Evolutionary conservation across 768 basidiomycete species (phyloP).

Genomic region (Calocera viscosa): DNA sequence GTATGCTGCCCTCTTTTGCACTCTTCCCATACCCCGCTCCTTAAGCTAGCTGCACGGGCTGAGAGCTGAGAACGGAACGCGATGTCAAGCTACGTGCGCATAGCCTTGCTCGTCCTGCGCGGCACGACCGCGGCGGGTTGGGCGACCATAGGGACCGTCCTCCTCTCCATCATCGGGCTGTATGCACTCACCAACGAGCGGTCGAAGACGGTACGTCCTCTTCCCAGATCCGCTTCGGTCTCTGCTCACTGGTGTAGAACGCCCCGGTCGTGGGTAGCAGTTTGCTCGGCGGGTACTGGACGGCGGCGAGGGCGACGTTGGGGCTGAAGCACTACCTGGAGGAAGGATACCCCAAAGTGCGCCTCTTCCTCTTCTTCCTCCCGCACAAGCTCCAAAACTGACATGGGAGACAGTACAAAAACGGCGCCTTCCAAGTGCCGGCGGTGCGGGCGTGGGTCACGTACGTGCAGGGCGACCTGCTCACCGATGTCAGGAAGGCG

Average conservation of each 20-base stretch:
- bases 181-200: too few relatives aligned
- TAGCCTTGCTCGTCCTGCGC: slow-evolving; percentile 14
- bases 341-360: neutral
- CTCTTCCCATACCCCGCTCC: too few relatives aligned
- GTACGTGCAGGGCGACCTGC: neutral
- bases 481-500: neutral
- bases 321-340: neutral
- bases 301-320: neutral
- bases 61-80: slow-evolving; percentile 17
- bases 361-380: neutral
- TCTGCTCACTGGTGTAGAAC: neutral
- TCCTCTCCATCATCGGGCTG: too few relatives aligned
- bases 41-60: too few relatives aligned
- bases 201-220: neutral
- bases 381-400: neutral
- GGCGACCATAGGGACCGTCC: too few relatives aligned
- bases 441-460: neutral
- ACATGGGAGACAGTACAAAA: neutral
- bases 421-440: neutral
- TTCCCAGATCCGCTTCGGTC: neutral
- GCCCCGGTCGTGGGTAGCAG: neutral
- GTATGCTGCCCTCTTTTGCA: too few relatives aligned
- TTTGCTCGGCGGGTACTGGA: neutral
- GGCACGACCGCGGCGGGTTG: too few relatives aligned
- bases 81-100: slow-evolving; percentile 27